Conservation (phyloP, 1,284 basidiomycete species). For the Ceratobasidium sp. region DNA sequence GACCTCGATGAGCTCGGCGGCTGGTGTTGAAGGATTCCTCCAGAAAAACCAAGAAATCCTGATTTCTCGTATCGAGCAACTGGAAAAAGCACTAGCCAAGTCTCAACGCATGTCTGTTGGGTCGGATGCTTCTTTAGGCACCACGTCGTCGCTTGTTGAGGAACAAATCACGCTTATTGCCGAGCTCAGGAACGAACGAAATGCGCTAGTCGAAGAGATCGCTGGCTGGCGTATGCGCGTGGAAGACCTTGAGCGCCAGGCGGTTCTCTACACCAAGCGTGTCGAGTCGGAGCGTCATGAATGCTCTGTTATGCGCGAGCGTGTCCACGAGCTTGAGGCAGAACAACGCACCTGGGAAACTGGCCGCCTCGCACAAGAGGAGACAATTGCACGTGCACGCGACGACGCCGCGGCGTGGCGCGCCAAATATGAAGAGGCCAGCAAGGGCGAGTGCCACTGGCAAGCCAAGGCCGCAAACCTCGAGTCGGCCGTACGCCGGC, state of each 20-base stretch:
- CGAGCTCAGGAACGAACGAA: constrained; percentile 77
- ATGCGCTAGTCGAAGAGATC: constrained; percentile 76
- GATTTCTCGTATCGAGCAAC: constrained; percentile 75
- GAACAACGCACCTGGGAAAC: constrained; percentile 30
- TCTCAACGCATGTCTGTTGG: constrained; percentile 46
- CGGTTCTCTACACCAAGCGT: constrained; percentile 60
- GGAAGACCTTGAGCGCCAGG: constrained; percentile 64
- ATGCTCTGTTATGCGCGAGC: constrained; percentile 74
- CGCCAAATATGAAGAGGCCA: constrained; percentile 27
- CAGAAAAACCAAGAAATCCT: constrained; percentile 73
- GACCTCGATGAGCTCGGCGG: constrained; percentile 50
- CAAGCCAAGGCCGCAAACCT: constrained; percentile 20
- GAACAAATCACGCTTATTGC: constrained; percentile 54
- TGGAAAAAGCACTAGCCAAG: constrained; percentile 67
- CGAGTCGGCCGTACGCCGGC: constrained; percentile 15
- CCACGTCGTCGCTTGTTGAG: constrained; percentile 32
- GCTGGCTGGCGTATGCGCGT: constrained; percentile 76
- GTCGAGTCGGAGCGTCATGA: constrained; percentile 74
- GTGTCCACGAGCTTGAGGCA: constrained; percentile 25
- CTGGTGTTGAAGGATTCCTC: constrained; percentile 68
- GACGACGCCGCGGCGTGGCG: constrained; percentile 18
- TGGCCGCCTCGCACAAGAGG: not conserved
- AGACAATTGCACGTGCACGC: constrained; percentile 12
- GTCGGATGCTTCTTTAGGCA: constrained; percentile 26
- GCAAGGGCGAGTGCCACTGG: constrained; percentile 33